Base-by-base conservation (phyloP, 139 green algal genomes). In the Haematococcus sp. region DNA sequence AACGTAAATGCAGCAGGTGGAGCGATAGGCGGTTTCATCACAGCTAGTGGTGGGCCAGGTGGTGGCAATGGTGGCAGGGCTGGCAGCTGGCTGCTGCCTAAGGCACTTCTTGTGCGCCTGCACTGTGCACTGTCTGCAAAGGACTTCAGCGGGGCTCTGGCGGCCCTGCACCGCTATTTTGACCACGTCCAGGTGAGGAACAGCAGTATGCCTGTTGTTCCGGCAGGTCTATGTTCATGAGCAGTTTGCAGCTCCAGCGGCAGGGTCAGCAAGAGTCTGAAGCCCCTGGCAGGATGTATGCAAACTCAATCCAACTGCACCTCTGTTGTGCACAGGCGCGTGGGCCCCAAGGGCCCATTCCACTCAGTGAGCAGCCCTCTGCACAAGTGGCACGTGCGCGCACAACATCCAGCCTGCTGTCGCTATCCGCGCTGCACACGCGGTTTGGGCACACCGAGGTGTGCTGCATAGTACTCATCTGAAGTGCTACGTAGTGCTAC, bases 351-450 rank as follows among this genome's bases (percentile, higher is more conserved):
- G 58, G 58, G 11, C 58, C 58, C 25, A 65, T 65, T 34, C n/a
- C 58, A 22, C 25, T 65, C 23, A 30, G 58, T 33, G 58, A 65
- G 58, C 58, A 65, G 58, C 58, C 58, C 2, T 65, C 58, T 9
- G 17, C 58, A 11, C 28, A 65, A 40, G 58, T 30, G 3, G 58
- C 58, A 16, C 74, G 74, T 2, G 66, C 79, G 23, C 72, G 66
- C 23, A 63, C 87, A 34, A 81, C 87, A 56, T 73, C 63, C 16
- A 86, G 80, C 22, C 73, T 89, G 43, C 76, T 92, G 2, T 79
- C 40, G 43, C 76, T 92, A 44, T 83, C 76, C 11, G n/a, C 75
- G 15, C 67, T 79, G 31, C 86, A 92, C 58, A 69, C 75, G 1
- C 63, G 69, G 30, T 68, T 89, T 35, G 85, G 85, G 17, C 82